Evolutionary conservation across 345 rosid species (phyloP).

Genomic region (Populus euphratica): DNA sequence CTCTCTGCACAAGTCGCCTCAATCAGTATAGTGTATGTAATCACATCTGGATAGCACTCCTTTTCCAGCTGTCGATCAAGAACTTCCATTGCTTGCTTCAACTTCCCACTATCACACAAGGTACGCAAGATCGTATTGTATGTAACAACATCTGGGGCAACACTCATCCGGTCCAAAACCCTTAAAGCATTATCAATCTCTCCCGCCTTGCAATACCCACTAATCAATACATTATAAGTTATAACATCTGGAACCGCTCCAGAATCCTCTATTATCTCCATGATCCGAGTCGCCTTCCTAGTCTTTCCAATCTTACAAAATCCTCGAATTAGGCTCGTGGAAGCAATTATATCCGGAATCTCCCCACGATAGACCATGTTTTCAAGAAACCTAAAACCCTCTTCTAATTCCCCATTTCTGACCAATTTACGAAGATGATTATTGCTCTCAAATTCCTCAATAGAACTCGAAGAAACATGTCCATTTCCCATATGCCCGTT

Average conservation of each 20-base stretch:
- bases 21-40: conserved; percentile 75
- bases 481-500: conserved; percentile 46
- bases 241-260: conserved; percentile 76
- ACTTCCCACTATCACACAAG: conserved; percentile 68
- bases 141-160: conserved; percentile 80
- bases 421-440: conserved; percentile 56
- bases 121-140: conserved; percentile 73
- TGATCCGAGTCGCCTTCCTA: conserved; percentile 55
- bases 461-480: conserved; percentile 27
- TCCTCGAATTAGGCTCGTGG: conserved; percentile 75
- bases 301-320: conserved; percentile 72
- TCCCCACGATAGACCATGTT: conserved; percentile 72
- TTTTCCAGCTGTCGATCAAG: conserved; percentile 53
- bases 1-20: conserved; percentile 80
- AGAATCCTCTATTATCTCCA: conserved; percentile 76
- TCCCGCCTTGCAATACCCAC: conserved; percentile 80
- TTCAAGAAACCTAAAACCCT: conserved; percentile 66
- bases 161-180: conserved; percentile 66
- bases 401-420: conserved; percentile 57
- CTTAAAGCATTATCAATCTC: conserved; percentile 64
- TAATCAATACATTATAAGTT: conserved; percentile 73
- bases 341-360: conserved; percentile 61
- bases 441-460: conserved; percentile 60
- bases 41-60: conserved; percentile 69
- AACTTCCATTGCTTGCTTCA: conserved; percentile 78